Evolutionary conservation across 1,139 yeast species (phyloP).

Genomic region (Entelexis paramagnoliae): DNA sequence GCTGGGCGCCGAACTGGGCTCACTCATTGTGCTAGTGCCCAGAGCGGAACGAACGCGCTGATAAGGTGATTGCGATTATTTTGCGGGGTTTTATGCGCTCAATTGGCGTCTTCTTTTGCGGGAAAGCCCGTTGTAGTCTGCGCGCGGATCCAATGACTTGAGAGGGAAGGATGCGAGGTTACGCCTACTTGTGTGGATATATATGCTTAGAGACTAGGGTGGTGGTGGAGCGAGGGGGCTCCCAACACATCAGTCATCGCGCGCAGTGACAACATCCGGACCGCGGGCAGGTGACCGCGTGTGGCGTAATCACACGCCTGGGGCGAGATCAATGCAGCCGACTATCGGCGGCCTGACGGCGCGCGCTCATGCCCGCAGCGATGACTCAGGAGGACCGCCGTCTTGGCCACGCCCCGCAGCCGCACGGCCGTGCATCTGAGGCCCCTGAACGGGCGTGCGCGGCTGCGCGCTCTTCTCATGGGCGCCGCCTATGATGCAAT

Average conservation of each 20-base stretch:
- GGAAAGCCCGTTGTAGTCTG: neutral
- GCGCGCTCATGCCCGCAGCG: too few species aligned
- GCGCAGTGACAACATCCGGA: neutral
- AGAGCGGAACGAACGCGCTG: neutral
- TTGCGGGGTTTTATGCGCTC: neutral
- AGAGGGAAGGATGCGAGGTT: neutral
- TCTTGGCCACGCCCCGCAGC: too few species aligned
- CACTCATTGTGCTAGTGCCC: constrained; percentile 1
- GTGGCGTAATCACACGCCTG: neutral
- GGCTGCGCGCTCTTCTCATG: too few species aligned
- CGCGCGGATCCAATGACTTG: neutral
- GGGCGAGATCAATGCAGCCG: neutral
- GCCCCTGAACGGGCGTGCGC: too few species aligned
- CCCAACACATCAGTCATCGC: constrained; percentile 8
- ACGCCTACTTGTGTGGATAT: neutral
- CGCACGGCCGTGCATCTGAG: too few species aligned
- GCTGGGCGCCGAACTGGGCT: neutral
- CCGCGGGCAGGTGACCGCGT: neutral
- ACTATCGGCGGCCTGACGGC: neutral
- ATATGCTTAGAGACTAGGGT: constrained; percentile 3
- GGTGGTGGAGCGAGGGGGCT: neutral
- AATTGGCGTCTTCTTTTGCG: neutral
- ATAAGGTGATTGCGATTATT: neutral
- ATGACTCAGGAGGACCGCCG: too few species aligned
- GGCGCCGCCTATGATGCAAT: too few species aligned